Base-by-base conservation (phyloP, 345 rosid species). In the Sonneratia caseolaris region DNA sequence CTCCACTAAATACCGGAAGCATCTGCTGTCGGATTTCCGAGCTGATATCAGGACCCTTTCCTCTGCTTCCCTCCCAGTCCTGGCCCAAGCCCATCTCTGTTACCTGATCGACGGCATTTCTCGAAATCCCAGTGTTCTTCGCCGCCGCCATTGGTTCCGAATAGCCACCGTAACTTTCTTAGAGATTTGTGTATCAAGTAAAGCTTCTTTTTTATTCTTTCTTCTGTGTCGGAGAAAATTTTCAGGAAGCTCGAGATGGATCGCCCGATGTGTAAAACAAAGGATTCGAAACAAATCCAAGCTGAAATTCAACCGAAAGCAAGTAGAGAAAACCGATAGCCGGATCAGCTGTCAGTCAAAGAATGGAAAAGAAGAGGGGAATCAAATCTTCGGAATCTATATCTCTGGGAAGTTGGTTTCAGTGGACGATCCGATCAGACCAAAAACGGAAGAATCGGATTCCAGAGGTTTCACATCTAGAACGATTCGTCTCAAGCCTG, bases 41-140 rank as follows among this genome's bases (percentile, higher is more conserved):
- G 71, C 78, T 75, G 18, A 71, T 64, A 65, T 74, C 78, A 27
- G 67, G 57, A 37, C 68, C 78, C 87, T 86, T 73, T 72, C 5
- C 66, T 62, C 66, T 87, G 11, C 69, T 84, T 79, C 77, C 74
- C 74, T 80, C 81, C 81, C 84, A 78, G 55, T 79, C 84, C 71
- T 70, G 78, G 38, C 68, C 75, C 66, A 57, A 65, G 40, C 43
- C 70, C 83, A 74, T 47, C 49, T 81, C 77, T 21, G 65, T 19
- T 16, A 3, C 53, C 57, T 84, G 91, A 47, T 76, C 82, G 72
- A 76, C 79, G 37, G 77, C 70, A 78, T 72, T 84, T 67, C 77
- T 80, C 75, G 84, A 86, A 79, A 85, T 89, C 3, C 91, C 86
- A 35, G 68, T 81, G 61, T 81, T 85, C 37, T 74, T 84, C 11